Base-by-base conservation (phyloP, 305 asterid genomes). In the Andrographis paniculata region DNA sequence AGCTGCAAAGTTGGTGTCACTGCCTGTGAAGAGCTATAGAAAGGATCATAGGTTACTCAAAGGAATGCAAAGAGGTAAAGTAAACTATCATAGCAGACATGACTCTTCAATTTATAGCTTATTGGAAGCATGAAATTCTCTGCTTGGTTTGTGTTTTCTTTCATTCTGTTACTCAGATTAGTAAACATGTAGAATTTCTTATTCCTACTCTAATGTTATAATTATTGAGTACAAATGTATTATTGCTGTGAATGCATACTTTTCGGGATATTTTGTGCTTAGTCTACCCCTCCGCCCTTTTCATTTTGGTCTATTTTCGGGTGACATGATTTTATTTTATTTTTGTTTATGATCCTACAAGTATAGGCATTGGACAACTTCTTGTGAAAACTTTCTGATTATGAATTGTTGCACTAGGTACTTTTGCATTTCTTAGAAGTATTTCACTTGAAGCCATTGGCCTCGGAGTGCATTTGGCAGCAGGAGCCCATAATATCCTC, bases 61-160 rank as follows among this genome's bases (percentile, higher is more conserved):
- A 73, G 99, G 99, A 71, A 69, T 92, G 87, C 99, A 92, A 71
- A 79, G 97, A 78, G 99, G 99, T 87, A 73, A 40, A n/a, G 99
- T 87, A 28, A 28, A 52, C 56, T 56, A 4, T 22, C 50, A 38
- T 44, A 36, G 42, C 14, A 39, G 41, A 41, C 21, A 37, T 60
- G 14, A 33, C 50, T 55, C 41, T 18, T 55, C 28, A 53, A 21
- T 39, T 39, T 49, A 28, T 16, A 36, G 31, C 17, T 28, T 33
- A 9, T 43, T 19, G 27, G 52, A 38, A 38, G 19, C 14, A 14
- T 14, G 10, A 15, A 38, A 38, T 5, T 38, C 43, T 15, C 8
- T 38, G 19, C 19, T 38, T 16, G 4, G 20, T 15, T 38, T 14
- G n/a, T n/a, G n/a, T n/a, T n/a, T n/a, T n/a, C n/a, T n/a, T n/a